phyloP scores from a whole-genome alignment of 2,329 filamentous ascomycete species.

The Exophiala phaeomuriformis region DNA sequence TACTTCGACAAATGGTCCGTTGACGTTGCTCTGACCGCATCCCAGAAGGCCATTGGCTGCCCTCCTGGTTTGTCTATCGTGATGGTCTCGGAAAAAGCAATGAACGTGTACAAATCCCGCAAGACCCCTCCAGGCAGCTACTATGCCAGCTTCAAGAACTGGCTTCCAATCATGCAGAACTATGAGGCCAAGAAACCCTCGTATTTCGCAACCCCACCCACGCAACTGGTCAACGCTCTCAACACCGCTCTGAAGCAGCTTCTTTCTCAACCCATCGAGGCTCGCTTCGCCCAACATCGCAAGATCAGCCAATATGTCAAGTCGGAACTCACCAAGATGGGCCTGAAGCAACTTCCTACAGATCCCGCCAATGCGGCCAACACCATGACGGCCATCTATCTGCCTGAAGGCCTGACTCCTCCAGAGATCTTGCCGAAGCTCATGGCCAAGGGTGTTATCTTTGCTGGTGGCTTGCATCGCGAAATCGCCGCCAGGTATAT shows the following conservation, averaged over 20 bases:
- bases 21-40: slow-evolving; percentile 87
- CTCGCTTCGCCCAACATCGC: slow-evolving; percentile 76
- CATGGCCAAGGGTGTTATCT: slow-evolving; percentile 79
- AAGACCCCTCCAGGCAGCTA: slow-evolving; percentile 79
- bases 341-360: slow-evolving; percentile 75
- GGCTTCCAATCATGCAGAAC: slow-evolving; percentile 97
- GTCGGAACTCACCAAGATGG: slow-evolving; percentile 69
- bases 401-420: slow-evolving; percentile 74
- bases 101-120: slow-evolving; percentile 69
- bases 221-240: slow-evolving; percentile 85
- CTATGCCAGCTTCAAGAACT: slow-evolving; percentile 96
- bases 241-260: slow-evolving; percentile 86
- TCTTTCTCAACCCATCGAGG: slow-evolving; percentile 66
- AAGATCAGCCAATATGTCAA: slow-evolving; percentile 79
- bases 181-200: slow-evolving; percentile 97
- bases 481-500: slow-evolving; percentile 91
- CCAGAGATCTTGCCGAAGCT: slow-evolving; percentile 79
- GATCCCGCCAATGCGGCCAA: slow-evolving; percentile 89
- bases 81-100: slow-evolving; percentile 84
- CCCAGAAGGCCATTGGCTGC: slow-evolving; percentile 93
- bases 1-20: slow-evolving; percentile 91
- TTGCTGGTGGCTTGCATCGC: slow-evolving; percentile 93
- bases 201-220: slow-evolving; percentile 95
- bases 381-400: slow-evolving; percentile 95
- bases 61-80: slow-evolving; percentile 90